A percentile compares a stretch with the other conserved stretches of the same genome.
phyloP scores from a whole-genome alignment of 225 moss, liverwort and hornwort genomes.

The Asterella californica region DNA sequence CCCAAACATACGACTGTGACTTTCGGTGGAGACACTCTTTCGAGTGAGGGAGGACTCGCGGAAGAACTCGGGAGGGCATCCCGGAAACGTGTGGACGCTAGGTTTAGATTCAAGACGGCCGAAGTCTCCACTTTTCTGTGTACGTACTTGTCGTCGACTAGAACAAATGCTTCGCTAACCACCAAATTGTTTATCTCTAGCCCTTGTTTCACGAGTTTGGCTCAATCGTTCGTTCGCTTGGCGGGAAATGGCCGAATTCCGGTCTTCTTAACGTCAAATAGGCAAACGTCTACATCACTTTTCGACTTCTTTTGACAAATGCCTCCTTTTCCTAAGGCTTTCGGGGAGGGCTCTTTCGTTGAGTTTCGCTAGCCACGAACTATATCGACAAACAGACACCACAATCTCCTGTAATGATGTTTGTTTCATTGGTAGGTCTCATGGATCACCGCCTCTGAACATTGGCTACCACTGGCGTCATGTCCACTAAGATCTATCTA shows the following conservation, averaged over 20 bases:
- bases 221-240: not conserved
- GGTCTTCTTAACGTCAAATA: not conserved
- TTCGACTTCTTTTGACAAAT: too few species aligned
- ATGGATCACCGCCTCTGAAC: too few species aligned
- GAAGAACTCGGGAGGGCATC: too few species aligned
- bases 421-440: too few species aligned
- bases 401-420: too few species aligned
- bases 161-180: not conserved
- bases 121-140: not conserved
- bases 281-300: too few species aligned
- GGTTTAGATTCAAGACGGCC: not conserved
- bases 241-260: not conserved
- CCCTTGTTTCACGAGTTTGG: not conserved
- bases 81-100: not conserved
- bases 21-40: conserved; percentile 1
- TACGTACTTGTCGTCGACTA: not conserved
- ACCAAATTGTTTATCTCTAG: not conserved
- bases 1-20: not conserved
- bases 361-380: too few species aligned
- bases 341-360: too few species aligned
- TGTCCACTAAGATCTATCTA: too few species aligned
- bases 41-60: not conserved
- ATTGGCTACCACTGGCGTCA: too few species aligned
- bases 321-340: too few species aligned
- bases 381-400: too few species aligned